Evolutionary conservation across 257 asterid species (phyloP).

Genomic region (Fraxinus cuspidata): DNA sequence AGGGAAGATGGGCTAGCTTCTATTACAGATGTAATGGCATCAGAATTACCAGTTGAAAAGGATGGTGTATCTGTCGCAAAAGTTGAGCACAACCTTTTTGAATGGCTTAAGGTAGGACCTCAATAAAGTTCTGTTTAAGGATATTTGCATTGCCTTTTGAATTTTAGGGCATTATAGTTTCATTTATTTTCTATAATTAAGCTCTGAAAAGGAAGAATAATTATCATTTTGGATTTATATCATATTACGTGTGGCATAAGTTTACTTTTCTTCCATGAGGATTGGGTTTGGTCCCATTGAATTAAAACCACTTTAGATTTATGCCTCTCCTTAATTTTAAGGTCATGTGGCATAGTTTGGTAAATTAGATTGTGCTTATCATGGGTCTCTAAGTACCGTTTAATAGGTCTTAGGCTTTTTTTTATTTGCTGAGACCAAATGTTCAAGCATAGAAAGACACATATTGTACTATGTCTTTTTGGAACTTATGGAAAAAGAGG

Average conservation of each 20-base stretch:
- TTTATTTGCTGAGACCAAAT: slow-evolving; percentile 13
- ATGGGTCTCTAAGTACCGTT: not conserved
- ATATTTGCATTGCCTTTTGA: not conserved
- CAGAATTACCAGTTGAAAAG: slow-evolving; percentile 87
- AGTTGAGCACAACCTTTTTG: slow-evolving; percentile 90
- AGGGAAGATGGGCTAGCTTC: slow-evolving; percentile 98
- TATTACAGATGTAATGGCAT: slow-evolving; percentile 76
- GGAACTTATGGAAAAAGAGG: not conserved
- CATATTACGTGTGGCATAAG: not conserved
- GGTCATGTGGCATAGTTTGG: slow-evolving; percentile 1
- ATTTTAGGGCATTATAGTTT: slow-evolving; percentile 20
- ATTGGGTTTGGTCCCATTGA: slow-evolving; percentile 19
- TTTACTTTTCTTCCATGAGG: slow-evolving; percentile 13
- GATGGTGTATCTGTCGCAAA: slow-evolving; percentile 92
- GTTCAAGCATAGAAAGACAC: not conserved
- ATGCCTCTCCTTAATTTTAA: slow-evolving; percentile 7
- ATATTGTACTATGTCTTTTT: slow-evolving; percentile 10
- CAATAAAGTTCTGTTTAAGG: slow-evolving; percentile 12
- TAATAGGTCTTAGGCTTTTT: slow-evolving; percentile 6
- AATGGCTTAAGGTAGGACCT: slow-evolving; percentile 87
- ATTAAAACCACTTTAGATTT: slow-evolving; percentile 7
- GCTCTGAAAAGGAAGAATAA: not conserved
- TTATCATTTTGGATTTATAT: slow-evolving; percentile 20
- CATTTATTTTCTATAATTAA: slow-evolving; percentile 8
- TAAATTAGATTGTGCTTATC: slow-evolving; percentile 6